Evolutionary conservation across 768 basidiomycete species (phyloP).

Genomic region (Austroboletus festivus): DNA sequence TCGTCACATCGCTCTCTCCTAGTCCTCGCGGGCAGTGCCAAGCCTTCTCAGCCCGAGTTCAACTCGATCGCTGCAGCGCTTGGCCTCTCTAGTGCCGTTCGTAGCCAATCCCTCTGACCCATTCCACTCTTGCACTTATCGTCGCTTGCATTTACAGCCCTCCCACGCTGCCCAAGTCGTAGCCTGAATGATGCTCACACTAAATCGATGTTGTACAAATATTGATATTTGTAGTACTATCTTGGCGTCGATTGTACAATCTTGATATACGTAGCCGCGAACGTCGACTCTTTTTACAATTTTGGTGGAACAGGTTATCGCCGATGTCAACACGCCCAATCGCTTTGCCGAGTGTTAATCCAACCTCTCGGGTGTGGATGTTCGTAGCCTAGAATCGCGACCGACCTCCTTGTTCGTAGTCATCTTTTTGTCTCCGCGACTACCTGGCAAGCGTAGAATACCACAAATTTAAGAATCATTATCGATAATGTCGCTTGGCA

Average conservation of each 20-base stretch:
- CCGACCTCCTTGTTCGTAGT: too few relatives aligned
- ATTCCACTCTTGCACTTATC: background rate
- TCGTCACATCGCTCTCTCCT: background rate
- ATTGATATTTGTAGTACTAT: slow-evolving; percentile 8
- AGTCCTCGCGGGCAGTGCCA: slow-evolving; percentile 49
- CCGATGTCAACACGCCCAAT: background rate
- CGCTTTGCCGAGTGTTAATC: background rate
- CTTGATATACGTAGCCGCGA: background rate
- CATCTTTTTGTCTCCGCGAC: slow-evolving; percentile 2
- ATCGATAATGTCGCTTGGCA: too few relatives aligned
- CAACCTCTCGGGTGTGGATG: too few relatives aligned
- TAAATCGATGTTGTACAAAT: slow-evolving; percentile 9
- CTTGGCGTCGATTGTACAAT: slow-evolving; percentile 3
- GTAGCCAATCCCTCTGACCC: background rate
- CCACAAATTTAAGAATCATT: too few relatives aligned
- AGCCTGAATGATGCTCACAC: background rate
- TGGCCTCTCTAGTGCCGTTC: slow-evolving; percentile 37
- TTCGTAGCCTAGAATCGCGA: too few relatives aligned
- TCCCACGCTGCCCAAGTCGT: background rate
- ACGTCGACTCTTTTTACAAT: background rate
- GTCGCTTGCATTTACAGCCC: background rate
- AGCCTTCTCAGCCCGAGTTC: slow-evolving; percentile 50
- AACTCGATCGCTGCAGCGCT: slow-evolving; percentile 43
- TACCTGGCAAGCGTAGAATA: background rate
- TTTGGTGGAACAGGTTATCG: too few relatives aligned